Percentiles rank a stretch among this genome's conserved stretches.
phyloP scores from a whole-genome alignment of 2,329 filamentous ascomycete genomes.

The Ceratocystis cubensis region DNA sequence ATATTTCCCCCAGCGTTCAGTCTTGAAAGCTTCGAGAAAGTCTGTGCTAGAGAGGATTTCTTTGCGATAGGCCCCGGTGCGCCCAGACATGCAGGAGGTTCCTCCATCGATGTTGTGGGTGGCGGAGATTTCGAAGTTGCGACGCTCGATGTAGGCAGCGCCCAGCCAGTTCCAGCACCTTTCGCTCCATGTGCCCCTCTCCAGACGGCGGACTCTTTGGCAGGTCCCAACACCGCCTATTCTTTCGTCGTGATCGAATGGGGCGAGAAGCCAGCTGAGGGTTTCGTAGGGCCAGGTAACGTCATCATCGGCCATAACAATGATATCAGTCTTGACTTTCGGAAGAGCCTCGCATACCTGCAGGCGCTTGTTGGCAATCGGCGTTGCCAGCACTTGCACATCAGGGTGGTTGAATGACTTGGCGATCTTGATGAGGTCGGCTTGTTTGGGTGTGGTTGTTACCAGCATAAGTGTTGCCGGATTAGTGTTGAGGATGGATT shows the following conservation, averaged over 20 bases:
- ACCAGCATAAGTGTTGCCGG: constrained; percentile 69
- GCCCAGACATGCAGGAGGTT: constrained; percentile 90
- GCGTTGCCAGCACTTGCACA: constrained; percentile 62
- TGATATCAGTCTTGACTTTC: constrained; percentile 69
- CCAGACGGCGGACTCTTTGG: constrained; percentile 66
- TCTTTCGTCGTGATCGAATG: constrained; percentile 61
- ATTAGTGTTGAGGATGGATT: constrained; percentile 59
- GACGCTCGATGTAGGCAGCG: constrained; percentile 79
- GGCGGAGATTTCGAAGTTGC: constrained; percentile 93
- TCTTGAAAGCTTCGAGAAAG: constrained; percentile 80
- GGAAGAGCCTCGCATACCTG: constrained; percentile 89
- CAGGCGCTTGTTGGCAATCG: constrained; percentile 86
- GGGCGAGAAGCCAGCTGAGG: constrained; percentile 82
- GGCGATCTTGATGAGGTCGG: constrained; percentile 54
- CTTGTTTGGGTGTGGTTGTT: constrained; percentile 69
- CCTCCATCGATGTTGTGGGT: constrained; percentile 92
- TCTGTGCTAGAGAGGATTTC: constrained; percentile 74
- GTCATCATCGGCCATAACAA: constrained; percentile 89
- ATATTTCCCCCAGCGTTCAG: constrained; percentile 78
- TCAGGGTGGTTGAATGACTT: constrained; percentile 46
- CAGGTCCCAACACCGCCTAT: constrained; percentile 90
- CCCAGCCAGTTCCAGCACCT: constrained; percentile 80
- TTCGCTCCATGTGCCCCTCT: constrained; percentile 44
- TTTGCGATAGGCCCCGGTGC: constrained; percentile 83
- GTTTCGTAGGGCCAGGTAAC: constrained; percentile 82